Evolutionary conservation across 2,329 filamentous ascomycete species (phyloP).

Genomic region (Hypoxylon sp.): DNA sequence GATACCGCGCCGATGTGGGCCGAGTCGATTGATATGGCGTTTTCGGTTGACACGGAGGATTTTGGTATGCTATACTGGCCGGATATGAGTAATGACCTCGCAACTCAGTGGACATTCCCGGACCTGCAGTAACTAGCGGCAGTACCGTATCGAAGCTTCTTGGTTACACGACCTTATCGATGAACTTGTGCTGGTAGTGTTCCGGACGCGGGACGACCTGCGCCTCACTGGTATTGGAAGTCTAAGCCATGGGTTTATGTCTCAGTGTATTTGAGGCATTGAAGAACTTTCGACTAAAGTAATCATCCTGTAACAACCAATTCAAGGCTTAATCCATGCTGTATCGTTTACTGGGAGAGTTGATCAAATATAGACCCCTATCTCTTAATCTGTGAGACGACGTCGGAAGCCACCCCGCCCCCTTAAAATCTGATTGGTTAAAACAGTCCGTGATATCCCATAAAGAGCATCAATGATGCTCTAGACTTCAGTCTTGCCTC

Average conservation of each 20-base stretch:
- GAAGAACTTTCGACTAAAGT: background rate
- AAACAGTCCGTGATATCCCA: background rate
- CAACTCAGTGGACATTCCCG: slow-evolving; percentile 27
- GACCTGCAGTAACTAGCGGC: slow-evolving; percentile 6
- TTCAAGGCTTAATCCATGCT: background rate
- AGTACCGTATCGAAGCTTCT: background rate
- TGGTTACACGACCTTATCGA: background rate
- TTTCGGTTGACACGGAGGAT: slow-evolving; percentile 37
- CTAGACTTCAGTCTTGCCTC: background rate
- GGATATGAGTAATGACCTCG: slow-evolving; percentile 26
- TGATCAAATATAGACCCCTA: background rate
- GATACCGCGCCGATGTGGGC: slow-evolving; percentile 23
- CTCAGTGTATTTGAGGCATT: background rate
- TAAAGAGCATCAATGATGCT: slow-evolving; percentile 6
- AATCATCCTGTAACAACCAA: background rate
- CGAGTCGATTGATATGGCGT: slow-evolving; percentile 36
- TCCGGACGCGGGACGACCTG: no score
- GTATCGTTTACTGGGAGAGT: background rate
- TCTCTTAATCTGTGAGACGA: background rate
- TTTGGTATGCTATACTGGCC: slow-evolving; percentile 34
- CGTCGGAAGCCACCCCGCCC: background rate
- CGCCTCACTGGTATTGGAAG: background rate
- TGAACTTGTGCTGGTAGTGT: no score
- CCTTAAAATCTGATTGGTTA: background rate
- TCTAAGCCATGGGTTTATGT: background rate